Base-by-base conservation (phyloP, 2,329 filamentous ascomycete species). In the Phyllosticta paracitricarpa region DNA sequence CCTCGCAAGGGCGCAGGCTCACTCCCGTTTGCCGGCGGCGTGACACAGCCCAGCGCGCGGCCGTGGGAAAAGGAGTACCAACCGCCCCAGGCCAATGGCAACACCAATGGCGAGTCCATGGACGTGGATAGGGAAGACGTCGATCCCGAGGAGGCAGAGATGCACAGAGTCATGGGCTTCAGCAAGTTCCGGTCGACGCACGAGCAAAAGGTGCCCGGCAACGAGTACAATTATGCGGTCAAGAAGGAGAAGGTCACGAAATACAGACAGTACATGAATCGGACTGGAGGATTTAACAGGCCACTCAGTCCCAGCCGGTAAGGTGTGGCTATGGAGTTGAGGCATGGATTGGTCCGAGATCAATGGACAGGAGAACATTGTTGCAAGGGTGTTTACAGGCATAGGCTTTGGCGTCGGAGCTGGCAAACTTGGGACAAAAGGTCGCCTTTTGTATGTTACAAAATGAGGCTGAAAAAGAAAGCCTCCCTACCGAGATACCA, bases 261-360 rank as follows among this genome's bases (percentile, higher is more conserved):
- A 79, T 97, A 97, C 71, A 83, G 94, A 67, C 94, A 99, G 82
- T 99, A 99, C 75, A 99, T 99, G 85, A 94, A 94, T 71, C 83
- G 89, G 61, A 80, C 85, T 58, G 89, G 89, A 61, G 89, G 89
- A 5, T 94, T 94, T 78, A 94, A 93, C 72, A 77, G 89, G 68
- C 89, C 89, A 54, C 76, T 92, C 58, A 89, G 86, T 51, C 73
- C 73, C 7, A 35, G 54, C 19, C 25, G 55, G 25, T 57, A 35
- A 25, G 40, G 17, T 14, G 10, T 40, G 33, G 33, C 33, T 14
- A 12, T 40, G 33, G 14, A 12, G 10, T 40, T 12, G 33, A 40
- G 33, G 33, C 10, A 40, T 40, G 10, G 28, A 30, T 30, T 30
- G 4, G 9, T 30, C 28, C 28, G 9, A 30, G 4, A 6, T 30